Evolutionary conservation across 768 basidiomycete genomes (phyloP).

Genomic region (Nidularia pulvinata): DNA sequence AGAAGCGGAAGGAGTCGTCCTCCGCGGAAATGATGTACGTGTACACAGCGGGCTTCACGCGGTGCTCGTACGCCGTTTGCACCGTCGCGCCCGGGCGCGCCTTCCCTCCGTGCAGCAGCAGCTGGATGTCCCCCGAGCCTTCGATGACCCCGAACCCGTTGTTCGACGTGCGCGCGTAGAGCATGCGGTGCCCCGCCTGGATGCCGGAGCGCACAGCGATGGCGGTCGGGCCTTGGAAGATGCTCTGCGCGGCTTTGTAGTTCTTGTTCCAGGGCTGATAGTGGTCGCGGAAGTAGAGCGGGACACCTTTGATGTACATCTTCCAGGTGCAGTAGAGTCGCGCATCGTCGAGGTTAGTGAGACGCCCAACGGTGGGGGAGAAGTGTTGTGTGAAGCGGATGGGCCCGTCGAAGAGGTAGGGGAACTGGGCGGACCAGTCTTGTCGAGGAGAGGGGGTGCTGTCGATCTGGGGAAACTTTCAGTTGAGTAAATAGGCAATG

Average conservation of each 20-base stretch:
- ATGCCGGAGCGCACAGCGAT: conserved; percentile 69
- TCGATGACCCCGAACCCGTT: conserved; percentile 67
- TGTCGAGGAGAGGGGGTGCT: conserved; percentile 34
- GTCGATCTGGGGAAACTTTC: conserved; percentile 44
- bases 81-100: conserved; percentile 3
- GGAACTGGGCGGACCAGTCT: conserved; percentile 36
- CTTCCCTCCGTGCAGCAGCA: conserved; percentile 48
- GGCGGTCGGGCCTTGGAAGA: conserved; percentile 64
- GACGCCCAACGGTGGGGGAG: conserved; percentile 66
- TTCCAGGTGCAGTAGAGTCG: conserved; percentile 84
- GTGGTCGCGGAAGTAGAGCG: conserved; percentile 55
- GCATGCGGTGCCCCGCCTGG: conserved; percentile 70
- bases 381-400: conserved; percentile 70
- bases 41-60: conserved; percentile 82
- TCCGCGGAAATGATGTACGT: conserved; percentile 81
- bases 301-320: conserved; percentile 63
- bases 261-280: conserved; percentile 67
- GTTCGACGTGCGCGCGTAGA: conserved; percentile 68
- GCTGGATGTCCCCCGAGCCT: conserved; percentile 39
- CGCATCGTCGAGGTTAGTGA: conserved; percentile 60
- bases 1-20: conserved; percentile 80
- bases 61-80: conserved; percentile 20
- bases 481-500: too few species aligned
- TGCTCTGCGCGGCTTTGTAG: conserved; percentile 71
- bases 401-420: conserved; percentile 75